A percentile compares a stretch with the other conserved stretches of the same genome.
Conservation (phyloP, 257 asterid genomes). For the Solanum microdontum region DNA sequence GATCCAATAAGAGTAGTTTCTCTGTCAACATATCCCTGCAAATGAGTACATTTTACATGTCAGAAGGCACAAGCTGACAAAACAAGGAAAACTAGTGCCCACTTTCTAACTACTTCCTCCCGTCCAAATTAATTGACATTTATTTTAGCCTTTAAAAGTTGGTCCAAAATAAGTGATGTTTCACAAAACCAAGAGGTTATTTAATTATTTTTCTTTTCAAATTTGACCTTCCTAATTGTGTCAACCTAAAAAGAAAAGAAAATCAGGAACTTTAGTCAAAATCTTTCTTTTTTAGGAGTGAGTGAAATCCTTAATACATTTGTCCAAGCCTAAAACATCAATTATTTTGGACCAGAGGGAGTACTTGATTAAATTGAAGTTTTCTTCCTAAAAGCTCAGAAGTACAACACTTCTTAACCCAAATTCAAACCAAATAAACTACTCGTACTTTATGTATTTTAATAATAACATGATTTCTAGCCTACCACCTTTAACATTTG, state of each 20-base stretch:
- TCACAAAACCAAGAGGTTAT: not conserved
- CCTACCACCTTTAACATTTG: not conserved
- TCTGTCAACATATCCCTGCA: slow-evolving; percentile 86
- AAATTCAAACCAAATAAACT: not conserved
- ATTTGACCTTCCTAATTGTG: not conserved
- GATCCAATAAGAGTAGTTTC: slow-evolving; percentile 88
- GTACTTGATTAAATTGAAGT: not conserved
- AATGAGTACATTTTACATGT: not conserved
- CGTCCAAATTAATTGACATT: not conserved
- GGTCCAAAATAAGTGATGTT: not conserved
- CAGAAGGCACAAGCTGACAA: not conserved
- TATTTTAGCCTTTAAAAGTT: not conserved
- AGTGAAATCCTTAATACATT: not conserved
- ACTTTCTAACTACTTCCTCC: not conserved
- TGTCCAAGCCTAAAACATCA: not conserved
- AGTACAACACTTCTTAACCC: not conserved
- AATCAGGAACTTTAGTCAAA: not conserved
- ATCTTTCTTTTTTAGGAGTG: not conserved
- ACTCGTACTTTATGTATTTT: not conserved
- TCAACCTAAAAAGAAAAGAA: not conserved
- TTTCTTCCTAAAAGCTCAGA: not conserved
- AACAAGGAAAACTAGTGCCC: not conserved
- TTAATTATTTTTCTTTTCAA: not conserved
- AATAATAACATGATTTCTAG: not conserved
- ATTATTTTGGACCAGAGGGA: not conserved